A percentile compares a stretch with the other conserved stretches of the same genome.
Conservation (phyloP, 2,329 filamentous ascomycete genomes). For the Chaetomiaceae sp. region DNA sequence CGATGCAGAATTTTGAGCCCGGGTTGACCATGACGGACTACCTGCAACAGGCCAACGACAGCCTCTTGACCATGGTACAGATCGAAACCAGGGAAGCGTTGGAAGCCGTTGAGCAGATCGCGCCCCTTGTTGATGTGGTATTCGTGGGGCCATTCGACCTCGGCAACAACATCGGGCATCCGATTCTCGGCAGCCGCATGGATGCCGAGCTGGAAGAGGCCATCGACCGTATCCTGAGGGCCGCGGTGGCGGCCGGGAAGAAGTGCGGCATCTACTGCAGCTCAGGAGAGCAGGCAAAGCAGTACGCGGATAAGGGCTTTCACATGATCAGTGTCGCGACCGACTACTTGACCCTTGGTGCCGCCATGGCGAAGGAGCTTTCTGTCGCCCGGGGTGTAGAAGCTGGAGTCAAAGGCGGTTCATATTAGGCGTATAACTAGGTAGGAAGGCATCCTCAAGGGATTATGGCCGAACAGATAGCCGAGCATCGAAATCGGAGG, state of each 20-base stretch:
- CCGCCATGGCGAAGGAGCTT: conserved; percentile 42
- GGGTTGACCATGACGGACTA: conserved; percentile 50
- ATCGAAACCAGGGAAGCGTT: conserved; percentile 63
- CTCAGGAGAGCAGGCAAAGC: conserved; percentile 50
- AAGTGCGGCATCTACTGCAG: conserved; percentile 59
- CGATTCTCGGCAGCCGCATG: conserved; percentile 57
- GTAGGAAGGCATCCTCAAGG: too few species aligned
- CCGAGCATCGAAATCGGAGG: too few species aligned
- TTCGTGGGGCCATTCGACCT: conserved; percentile 65
- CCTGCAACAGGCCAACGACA: conserved; percentile 51
- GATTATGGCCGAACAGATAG: too few species aligned
- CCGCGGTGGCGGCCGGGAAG: conserved; percentile 58
- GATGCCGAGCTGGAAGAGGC: conserved; percentile 54
- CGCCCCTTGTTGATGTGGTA: conserved; percentile 57
- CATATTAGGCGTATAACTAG: conserved; percentile 35
- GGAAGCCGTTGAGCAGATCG: conserved; percentile 57
- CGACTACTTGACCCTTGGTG: conserved; percentile 49
- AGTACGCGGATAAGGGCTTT: conserved; percentile 52
- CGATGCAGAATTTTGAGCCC: conserved; percentile 45
- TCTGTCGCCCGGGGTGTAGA: conserved; percentile 41
- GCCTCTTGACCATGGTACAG: conserved; percentile 60
- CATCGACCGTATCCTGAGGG: conserved; percentile 52
- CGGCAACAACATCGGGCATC: conserved; percentile 57
- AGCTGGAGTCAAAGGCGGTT: conserved; percentile 34
- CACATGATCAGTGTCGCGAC: conserved; percentile 58